A percentile compares a stretch with the other conserved stretches of the same genome.
phyloP scores from a whole-genome alignment of 2,329 filamentous ascomycete species.

The Elsinoe fawcettii region DNA sequence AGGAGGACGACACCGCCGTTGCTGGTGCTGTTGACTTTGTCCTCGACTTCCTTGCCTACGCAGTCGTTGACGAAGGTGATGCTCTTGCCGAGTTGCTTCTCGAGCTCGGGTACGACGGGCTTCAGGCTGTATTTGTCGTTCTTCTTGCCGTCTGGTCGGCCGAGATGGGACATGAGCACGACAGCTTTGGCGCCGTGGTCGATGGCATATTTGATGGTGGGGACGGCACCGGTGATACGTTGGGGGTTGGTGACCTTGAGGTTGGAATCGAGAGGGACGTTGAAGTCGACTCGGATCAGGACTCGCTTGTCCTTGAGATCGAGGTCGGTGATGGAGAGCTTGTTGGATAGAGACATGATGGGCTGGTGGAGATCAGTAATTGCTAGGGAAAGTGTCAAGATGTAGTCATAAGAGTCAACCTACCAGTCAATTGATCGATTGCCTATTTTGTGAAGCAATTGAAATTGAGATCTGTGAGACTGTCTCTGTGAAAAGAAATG shows the following conservation, averaged over 20 bases:
- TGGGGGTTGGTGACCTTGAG: conserved; percentile 93
- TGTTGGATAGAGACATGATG: conserved; percentile 86
- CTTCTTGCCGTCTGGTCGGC: conserved; percentile 81
- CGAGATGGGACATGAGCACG: conserved; percentile 96
- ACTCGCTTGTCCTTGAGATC: conserved; percentile 98
- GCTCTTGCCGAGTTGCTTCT: conserved; percentile 61
- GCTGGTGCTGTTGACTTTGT: conserved; percentile 73
- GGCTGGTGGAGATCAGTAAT: conserved; percentile 25
- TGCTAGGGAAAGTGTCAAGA: neutral
- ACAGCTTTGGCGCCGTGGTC: conserved; percentile 53
- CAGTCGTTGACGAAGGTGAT: conserved; percentile 87
- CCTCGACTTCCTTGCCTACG: conserved; percentile 84
- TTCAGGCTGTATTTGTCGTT: conserved; percentile 93
- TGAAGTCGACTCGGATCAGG: conserved; percentile 98
- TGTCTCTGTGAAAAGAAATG: neutral
- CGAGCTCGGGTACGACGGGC: conserved; percentile 75
- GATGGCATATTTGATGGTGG: conserved; percentile 35
- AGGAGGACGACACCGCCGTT: conserved; percentile 80
- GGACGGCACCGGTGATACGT: conserved; percentile 82
- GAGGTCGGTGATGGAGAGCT: conserved; percentile 92
- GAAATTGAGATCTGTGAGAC: neutral
- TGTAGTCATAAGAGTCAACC: neutral
- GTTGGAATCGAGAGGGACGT: conserved; percentile 87
- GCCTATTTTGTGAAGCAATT: neutral
- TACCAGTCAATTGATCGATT: neutral